Percentiles rank a stretch among this genome's conserved stretches.
phyloP scores from a whole-genome alignment of 768 basidiomycete species.

The Tephrocybe sp. region DNA sequence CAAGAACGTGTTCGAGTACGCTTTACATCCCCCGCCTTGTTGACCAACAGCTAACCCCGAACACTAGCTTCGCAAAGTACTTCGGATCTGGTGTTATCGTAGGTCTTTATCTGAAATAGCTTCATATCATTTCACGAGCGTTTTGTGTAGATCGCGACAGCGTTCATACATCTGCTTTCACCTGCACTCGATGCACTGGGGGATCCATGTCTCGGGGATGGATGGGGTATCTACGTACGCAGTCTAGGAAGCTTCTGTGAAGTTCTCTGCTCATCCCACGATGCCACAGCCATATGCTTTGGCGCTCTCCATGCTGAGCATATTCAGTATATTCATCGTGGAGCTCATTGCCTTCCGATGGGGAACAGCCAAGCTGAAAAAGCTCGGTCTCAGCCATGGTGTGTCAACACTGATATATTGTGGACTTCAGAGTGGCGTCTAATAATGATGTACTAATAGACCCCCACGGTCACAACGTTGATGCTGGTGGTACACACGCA shows the following conservation, averaged over 20 bases:
- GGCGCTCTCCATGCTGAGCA: conserved; percentile 76
- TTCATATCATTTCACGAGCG: conserved; percentile 3
- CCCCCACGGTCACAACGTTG: conserved; percentile 63
- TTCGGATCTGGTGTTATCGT: conserved; percentile 92
- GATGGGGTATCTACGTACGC: conserved; percentile 78
- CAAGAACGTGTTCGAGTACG: conserved; percentile 68
- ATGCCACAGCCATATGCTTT: conserved; percentile 74
- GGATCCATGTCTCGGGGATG: conserved; percentile 65
- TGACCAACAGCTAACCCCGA: not conserved
- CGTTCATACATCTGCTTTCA: conserved; percentile 81
- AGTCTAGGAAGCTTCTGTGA: not conserved
- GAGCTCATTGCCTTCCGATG: conserved; percentile 88
- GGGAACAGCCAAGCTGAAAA: conserved; percentile 71
- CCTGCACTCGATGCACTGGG: conserved; percentile 73
- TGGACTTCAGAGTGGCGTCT: not conserved
- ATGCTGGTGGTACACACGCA: conserved; percentile 57
- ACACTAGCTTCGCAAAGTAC: conserved; percentile 75
- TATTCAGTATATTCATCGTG: conserved; percentile 81
- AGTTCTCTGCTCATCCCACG: not conserved
- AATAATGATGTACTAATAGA: conserved; percentile 42
- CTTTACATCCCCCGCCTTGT: conserved; percentile 1
- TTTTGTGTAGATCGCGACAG: conserved; percentile 74
- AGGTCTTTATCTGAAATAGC: conserved; percentile 23
- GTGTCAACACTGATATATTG: not conserved
- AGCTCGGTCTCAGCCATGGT: conserved; percentile 67